Conservation (phyloP, 2,329 filamentous ascomycete genomes). For the Stachybotrys elegans region DNA sequence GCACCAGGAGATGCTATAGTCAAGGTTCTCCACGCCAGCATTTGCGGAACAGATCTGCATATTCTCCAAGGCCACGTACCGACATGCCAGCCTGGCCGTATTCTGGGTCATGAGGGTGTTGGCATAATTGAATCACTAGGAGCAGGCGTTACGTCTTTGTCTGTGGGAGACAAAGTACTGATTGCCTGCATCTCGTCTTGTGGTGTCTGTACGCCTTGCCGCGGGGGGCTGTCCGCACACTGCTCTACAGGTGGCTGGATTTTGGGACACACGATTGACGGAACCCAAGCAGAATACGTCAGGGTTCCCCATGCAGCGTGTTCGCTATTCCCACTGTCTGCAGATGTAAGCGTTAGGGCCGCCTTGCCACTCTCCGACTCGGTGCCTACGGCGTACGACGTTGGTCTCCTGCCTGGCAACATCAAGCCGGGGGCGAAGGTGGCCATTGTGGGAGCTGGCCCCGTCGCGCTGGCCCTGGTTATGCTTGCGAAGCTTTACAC, state of each 20-base stretch:
- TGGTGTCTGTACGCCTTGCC: slow-evolving; percentile 45
- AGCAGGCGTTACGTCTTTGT: slow-evolving; percentile 37
- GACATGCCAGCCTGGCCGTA: slow-evolving; percentile 35
- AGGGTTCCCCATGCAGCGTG: slow-evolving; percentile 45
- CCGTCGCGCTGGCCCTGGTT: slow-evolving; percentile 50
- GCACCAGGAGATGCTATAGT: slow-evolving; percentile 43
- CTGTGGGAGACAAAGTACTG: slow-evolving; percentile 45
- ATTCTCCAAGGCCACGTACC: slow-evolving; percentile 50
- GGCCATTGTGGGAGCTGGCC: slow-evolving; percentile 50
- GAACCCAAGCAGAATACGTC: slow-evolving; percentile 53
- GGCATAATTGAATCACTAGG: slow-evolving; percentile 42
- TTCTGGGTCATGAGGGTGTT: slow-evolving; percentile 50
- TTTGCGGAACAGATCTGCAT: slow-evolving; percentile 52
- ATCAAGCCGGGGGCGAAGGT: slow-evolving; percentile 47
- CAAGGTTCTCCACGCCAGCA: slow-evolving; percentile 40
- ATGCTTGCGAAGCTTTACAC: slow-evolving; percentile 51
- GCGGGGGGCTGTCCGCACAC: slow-evolving; percentile 44
- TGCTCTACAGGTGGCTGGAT: slow-evolving; percentile 51
- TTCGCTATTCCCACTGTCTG: slow-evolving; percentile 39
- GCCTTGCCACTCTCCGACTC: slow-evolving; percentile 51
- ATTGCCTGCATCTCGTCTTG: slow-evolving; percentile 48
- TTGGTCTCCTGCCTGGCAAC: slow-evolving; percentile 45
- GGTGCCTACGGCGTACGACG: slow-evolving; percentile 51
- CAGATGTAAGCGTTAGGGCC: slow-evolving; percentile 32
- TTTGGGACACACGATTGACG: slow-evolving; percentile 46